These are phyloP conservation scores for Colletotrichum truncatum DNA, from an alignment of 2,329 filamentous ascomycete species.

Conservation along the genomic window DNA sequence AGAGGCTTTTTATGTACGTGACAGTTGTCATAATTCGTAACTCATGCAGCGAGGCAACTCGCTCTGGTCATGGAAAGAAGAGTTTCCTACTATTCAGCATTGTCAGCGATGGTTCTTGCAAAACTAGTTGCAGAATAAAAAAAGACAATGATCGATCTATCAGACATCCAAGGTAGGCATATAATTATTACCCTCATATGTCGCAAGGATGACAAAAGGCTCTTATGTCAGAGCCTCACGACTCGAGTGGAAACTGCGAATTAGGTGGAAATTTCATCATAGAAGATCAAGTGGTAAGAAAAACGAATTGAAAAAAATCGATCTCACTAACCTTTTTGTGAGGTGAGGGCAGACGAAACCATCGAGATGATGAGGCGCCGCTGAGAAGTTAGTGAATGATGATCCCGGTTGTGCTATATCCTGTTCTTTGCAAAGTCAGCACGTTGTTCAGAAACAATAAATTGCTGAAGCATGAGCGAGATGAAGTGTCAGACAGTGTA, in stretches of 20 bases:
- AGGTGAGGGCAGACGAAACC: too few species aligned
- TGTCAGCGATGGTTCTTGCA: neutral
- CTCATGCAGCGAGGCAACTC: too few species aligned
- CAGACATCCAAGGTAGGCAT: conserved; percentile 88
- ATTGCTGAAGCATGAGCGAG: conserved; percentile 2
- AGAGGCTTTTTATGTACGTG: too few species aligned
- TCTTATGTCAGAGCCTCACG: conserved; percentile 54
- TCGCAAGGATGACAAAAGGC: conserved; percentile 65
- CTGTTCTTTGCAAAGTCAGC: conserved; percentile 1
- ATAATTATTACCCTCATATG: conserved; percentile 71
- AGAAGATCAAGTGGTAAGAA: conserved; percentile 30
- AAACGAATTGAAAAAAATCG: conserved; percentile 3
- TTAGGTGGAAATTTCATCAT: conserved; percentile 81
- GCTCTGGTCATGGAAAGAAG: too few species aligned
- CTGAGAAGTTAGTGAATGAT: neutral
- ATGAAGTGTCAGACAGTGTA: conserved; percentile 74
- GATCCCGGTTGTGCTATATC: neutral
- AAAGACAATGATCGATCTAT: conserved; percentile 38
- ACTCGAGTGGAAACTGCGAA: conserved; percentile 93
- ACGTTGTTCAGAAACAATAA: neutral
- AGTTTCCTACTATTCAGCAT: too few species aligned
- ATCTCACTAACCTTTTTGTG: conserved; percentile 44
- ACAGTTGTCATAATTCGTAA: too few species aligned
- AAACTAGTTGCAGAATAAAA: neutral
- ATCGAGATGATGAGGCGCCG: neutral